Evolutionary conservation across 768 basidiomycete genomes (phyloP), one percentile per base, ranked within the genome.

Genomic region (Nevesoporus exiguus): DNA sequence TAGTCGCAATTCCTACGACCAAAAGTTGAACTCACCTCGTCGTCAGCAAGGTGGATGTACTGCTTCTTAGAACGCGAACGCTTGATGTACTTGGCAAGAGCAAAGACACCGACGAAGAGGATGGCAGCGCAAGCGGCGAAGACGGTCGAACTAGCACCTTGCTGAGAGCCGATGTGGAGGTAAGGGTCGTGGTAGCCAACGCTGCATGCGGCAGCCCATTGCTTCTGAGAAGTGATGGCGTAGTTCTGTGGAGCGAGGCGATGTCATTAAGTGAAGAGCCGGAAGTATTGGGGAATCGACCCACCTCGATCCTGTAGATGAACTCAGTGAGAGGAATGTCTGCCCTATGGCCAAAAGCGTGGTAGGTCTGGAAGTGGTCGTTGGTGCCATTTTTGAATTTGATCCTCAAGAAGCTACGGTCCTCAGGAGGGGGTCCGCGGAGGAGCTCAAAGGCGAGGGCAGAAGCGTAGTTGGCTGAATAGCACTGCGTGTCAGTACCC

Each of bases 291-390:
- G 24, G 8, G 19, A 44, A 43, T 56, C 37, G 37, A 44, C 74
- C 17, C 66, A 88, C 89, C 81, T 90, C 85, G 51, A 85, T 77
- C 52, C 85, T 81, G 77, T 90, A 89, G 69, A 90, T 86, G 76
- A 92, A 91, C 66, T 90, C 88, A 14, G 88, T 90, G 64, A 91
- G 76, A 46, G 89, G 85, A 63, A 92, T 86, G 65, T 91, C 90
- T 52, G 82, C 74, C 54, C 79, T 76, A 74, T 86, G 83, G 55
- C 84, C 86, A 69, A 90, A 91, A 66, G 83, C 84, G 61, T 88
- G 82, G 68, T 88, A 71, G 55, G 82, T 83, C 61, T 79, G 68
- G 77, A 88, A 91, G 65, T 74, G 72, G 52, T 74, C 75, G 48
- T 71, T 57, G 49, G 90, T 89, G 46, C 90, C 90, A 71, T 92